Evolutionary conservation across 1,139 yeast genomes (phyloP), one percentile per base, ranked within the genome.

Genomic region (Hansenula sp.): DNA sequence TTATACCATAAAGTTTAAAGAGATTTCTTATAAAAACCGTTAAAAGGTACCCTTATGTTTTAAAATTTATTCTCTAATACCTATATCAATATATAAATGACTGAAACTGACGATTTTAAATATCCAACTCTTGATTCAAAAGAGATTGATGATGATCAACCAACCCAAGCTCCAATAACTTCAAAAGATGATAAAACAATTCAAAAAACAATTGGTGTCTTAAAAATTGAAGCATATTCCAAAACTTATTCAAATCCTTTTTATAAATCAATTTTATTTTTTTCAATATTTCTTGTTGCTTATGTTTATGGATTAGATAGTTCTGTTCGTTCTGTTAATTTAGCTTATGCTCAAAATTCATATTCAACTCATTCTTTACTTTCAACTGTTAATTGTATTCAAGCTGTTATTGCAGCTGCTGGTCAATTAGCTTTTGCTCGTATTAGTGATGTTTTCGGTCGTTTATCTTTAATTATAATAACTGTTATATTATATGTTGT

Each of bases 341-440:
- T 75, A 52, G 47, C 73, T 3, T 63, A 65, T 43, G 87, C 87
- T 6, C 75, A 84, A 22, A 61, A 66, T 29, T 70, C 79, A 7
- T 82, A 76, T 60, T 44, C 69, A 3, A 41, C 42, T 19, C 87
- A 79, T 56, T 76, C 88, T 7, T 63, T 81, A 44, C 60, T 76
- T 38, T 69, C 89, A 1, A 79, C 88, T 2, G 76, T 82, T 37
- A 75, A 75, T 48, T 81, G 79, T 39, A 73, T 80, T 44, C 69
- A 73, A 43, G 67, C 78, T 14, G 82, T 82, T 35, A 73, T 79
- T 35, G 83, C 82, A 31, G 86, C 87, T 32, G 88, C 84, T n/a
- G 73, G 84, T 20, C 83, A 80, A 56, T 79, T 85, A 5, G 69
- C 79, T 22, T 77, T 72, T 46, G 89, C 89, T 8, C 66, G 86